These are phyloP conservation scores for Ogataea methylovora DNA, from an alignment of 805 yeast species.

Conservation along the genomic window DNA sequence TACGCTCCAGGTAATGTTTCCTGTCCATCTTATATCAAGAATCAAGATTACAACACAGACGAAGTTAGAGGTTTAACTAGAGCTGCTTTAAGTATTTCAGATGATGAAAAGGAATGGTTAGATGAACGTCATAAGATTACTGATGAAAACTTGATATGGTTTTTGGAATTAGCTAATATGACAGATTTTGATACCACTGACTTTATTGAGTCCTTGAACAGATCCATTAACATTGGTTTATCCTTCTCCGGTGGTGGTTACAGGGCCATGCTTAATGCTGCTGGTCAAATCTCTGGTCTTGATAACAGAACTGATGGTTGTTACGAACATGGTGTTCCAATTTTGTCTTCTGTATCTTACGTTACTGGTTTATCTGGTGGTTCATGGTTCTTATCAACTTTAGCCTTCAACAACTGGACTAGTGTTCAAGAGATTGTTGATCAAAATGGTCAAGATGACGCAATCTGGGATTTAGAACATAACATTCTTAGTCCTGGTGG, in stretches of 20 bases:
- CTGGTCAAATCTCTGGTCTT: slow-evolving; percentile 73
- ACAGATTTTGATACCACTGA: slow-evolving; percentile 39
- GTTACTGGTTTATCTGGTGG: slow-evolving; percentile 81
- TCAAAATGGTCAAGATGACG: slow-evolving; percentile 26
- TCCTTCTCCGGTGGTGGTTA: slow-evolving; percentile 87
- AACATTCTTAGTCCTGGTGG: slow-evolving; percentile 62
- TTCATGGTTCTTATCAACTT: slow-evolving; percentile 68
- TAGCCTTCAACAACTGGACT: slow-evolving; percentile 67
- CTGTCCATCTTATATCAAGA: slow-evolving; percentile 37
- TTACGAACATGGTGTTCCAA: slow-evolving; percentile 54
- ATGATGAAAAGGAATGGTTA: slow-evolving; percentile 47
- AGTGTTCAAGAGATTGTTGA: slow-evolving; percentile 53
- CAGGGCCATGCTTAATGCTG: slow-evolving; percentile 81
- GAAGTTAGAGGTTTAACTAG: slow-evolving; percentile 26
- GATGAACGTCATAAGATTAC: slow-evolving; percentile 38
- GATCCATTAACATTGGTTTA: slow-evolving; percentile 43
- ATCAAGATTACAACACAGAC: slow-evolving; percentile 8
- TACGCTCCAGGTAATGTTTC: slow-evolving; percentile 56
- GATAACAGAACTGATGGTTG: slow-evolving; percentile 63
- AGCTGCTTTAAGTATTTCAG: slow-evolving; percentile 39
- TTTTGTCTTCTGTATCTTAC: slow-evolving; percentile 66
- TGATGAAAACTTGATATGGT: slow-evolving; percentile 35
- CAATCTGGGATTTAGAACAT: slow-evolving; percentile 64
- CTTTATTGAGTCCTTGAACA: slow-evolving; percentile 31
- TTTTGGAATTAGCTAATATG: slow-evolving; percentile 37